These are phyloP conservation scores for Zasmidium citrigriseum DNA, from an alignment of 2,329 filamentous ascomycete species.

Conservation along the genomic window DNA sequence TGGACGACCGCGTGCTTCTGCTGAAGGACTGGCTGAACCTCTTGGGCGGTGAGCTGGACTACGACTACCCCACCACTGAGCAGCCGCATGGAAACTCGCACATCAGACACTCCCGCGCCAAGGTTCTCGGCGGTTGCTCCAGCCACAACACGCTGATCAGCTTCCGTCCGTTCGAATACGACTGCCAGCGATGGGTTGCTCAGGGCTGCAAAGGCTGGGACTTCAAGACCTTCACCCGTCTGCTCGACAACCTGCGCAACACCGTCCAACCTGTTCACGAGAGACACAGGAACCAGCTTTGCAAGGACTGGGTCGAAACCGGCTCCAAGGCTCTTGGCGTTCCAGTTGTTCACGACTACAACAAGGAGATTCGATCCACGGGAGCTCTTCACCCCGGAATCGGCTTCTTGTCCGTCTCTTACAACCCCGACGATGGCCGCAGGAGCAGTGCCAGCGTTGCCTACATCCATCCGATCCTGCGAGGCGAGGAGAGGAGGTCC, in stretches of 20 bases:
- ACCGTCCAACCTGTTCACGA: slow-evolving; percentile 86
- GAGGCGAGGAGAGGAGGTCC: slow-evolving; percentile 76
- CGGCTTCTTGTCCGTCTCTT: slow-evolving; percentile 87
- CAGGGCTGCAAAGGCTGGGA: slow-evolving; percentile 83
- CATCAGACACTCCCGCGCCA: slow-evolving; percentile 88
- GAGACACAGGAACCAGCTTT: slow-evolving; percentile 85
- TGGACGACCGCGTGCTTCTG: slow-evolving; percentile 82
- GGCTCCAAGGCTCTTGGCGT: slow-evolving; percentile 79
- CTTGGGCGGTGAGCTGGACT: slow-evolving; percentile 84
- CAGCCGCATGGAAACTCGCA: slow-evolving; percentile 90
- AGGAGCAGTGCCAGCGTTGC: slow-evolving; percentile 86
- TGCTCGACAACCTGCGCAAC: slow-evolving; percentile 82
- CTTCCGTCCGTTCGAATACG: slow-evolving; percentile 87
- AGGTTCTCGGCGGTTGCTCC: slow-evolving; percentile 89
- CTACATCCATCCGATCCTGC: slow-evolving; percentile 88
- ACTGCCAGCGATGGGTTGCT: slow-evolving; percentile 80
- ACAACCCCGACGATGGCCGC: slow-evolving; percentile 84
- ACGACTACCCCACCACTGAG: slow-evolving; percentile 86
- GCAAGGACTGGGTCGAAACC: slow-evolving; percentile 83
- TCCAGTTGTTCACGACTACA: slow-evolving; percentile 82
- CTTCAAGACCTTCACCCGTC: slow-evolving; percentile 79
- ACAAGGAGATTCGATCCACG: slow-evolving; percentile 73
- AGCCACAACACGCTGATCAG: slow-evolving; percentile 94
- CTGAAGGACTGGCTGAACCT: slow-evolving; percentile 85
- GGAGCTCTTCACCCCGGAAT: slow-evolving; percentile 75